Evolutionary conservation across 2,329 filamentous ascomycete genomes (phyloP), one percentile per base, ranked within the genome.

Genomic region (Cladorrhinum sp.): DNA sequence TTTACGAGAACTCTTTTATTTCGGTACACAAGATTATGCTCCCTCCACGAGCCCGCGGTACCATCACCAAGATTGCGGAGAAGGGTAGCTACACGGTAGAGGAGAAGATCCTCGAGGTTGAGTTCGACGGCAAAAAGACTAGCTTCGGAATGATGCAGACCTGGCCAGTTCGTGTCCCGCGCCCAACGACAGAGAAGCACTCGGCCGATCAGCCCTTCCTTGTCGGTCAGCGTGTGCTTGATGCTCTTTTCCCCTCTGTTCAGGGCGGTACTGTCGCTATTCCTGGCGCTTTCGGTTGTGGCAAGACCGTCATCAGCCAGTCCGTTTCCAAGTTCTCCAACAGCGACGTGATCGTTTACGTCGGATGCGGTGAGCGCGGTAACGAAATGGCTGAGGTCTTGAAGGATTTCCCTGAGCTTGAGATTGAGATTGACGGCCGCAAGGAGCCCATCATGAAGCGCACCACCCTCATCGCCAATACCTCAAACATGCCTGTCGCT

Each of bases 391-490:
- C 95, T 66, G 95, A 99, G 84, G 95, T 99, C 69, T 84, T 99
- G 84, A 98, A 97, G 90, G 95, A 99, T 78, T 99, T 99, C 83
- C 95, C 95, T 62, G 93, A 98, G 84, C 90, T 99, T 67, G 90
- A 91, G 52, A 99, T 99, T 73, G 89, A 96, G 18, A 87, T 98
- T 69, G 89, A 96, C 49, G 95, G 95, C 70, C 92, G 93, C 73
- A 89, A 93, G 78, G 95, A 99, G 76, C 93, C 93, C 68, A 99
- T 99, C 81, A 99, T 99, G 95, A 99, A 99, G 86, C 93, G 95
- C 76, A 99, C 95, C 16, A 96, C 92, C 22, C 84, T 99, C 63
- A 98, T 99, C 73, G 95, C 95, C 76, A 99, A 99, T 79, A 99
- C 95, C 49, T 99, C 95, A 70, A 99, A 99, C 83, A 99, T 99